Percentiles rank a stretch among this genome's conserved stretches.
Evolutionary conservation across 2,329 filamentous ascomycete genomes (phyloP).

Genomic region (Rhytidhysteron rufulum): DNA sequence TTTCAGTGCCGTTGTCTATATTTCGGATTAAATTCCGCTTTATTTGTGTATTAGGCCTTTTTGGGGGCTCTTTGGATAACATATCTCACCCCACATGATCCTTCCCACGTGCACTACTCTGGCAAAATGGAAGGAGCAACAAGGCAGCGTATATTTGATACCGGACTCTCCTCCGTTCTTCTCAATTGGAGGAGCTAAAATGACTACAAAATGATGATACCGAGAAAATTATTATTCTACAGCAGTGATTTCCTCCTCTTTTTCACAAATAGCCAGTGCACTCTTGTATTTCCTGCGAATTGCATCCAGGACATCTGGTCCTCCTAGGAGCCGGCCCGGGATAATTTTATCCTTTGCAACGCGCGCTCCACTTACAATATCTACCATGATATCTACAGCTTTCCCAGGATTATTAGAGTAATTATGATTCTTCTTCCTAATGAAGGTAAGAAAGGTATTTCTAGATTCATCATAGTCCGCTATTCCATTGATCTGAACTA

Average conservation of each 20-base stretch:
- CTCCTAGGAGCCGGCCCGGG: conserved; percentile 25
- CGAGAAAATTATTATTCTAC: too few species aligned
- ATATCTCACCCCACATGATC: too few species aligned
- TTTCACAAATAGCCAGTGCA: conserved; percentile 7
- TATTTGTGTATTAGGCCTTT: too few species aligned
- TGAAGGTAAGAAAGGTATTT: conserved; percentile 25
- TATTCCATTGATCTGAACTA: conserved; percentile 16
- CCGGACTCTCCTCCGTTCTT: too few species aligned
- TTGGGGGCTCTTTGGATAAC: too few species aligned
- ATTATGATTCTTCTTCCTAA: conserved; percentile 5
- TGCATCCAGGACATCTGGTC: conserved; percentile 15
- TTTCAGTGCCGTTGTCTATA: too few species aligned
- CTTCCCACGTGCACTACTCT: too few species aligned
- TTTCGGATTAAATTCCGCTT: too few species aligned
- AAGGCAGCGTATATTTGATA: too few species aligned
- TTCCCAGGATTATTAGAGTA: conserved; percentile 15
- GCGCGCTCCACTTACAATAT: conserved; percentile 10
- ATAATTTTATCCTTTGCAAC: conserved; percentile 17
- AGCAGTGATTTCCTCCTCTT: conserved; percentile 13
- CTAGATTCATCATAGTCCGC: conserved; percentile 14
- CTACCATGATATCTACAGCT: conserved; percentile 13
- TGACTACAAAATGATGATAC: too few species aligned
- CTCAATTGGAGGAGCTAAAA: too few species aligned
- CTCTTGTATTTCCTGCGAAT: conserved; percentile 8
- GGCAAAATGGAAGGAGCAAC: too few species aligned